Evolutionary conservation across 2,329 filamentous ascomycete species (phyloP).

Genomic region (Neofusicoccum kwambonambiense): DNA sequence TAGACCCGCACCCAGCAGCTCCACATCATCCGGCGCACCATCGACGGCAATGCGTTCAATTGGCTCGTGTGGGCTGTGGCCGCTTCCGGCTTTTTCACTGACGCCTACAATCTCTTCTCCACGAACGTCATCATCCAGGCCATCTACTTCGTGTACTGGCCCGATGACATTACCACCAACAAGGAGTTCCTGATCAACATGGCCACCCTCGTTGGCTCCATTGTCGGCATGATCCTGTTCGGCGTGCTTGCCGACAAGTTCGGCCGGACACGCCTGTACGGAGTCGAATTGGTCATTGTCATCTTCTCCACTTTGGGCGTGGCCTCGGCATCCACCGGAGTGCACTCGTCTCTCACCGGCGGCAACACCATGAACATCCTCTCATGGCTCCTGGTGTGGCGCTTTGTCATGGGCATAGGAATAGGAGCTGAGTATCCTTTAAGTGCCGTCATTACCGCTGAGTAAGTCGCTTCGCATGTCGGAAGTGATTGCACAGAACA

Average conservation of each 20-base stretch:
- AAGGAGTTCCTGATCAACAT: constrained; percentile 36
- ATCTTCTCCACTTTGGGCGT: constrained; percentile 41
- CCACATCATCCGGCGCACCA: constrained; percentile 9
- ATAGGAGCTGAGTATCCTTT: constrained; percentile 41
- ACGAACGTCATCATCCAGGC: constrained; percentile 42
- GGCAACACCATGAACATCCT: constrained; percentile 38
- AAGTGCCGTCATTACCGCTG: constrained; percentile 39
- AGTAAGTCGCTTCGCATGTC: constrained; percentile 20
- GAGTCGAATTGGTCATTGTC: constrained; percentile 41
- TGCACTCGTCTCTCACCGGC: constrained; percentile 38
- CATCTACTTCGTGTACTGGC: constrained; percentile 41
- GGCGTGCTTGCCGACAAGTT: constrained; percentile 39
- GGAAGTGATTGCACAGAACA: too few species aligned
- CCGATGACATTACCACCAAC: constrained; percentile 24
- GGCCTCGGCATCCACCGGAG: constrained; percentile 38
- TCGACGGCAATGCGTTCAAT: constrained; percentile 5
- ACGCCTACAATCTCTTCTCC: constrained; percentile 41
- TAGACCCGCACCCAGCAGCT: constrained; percentile 7
- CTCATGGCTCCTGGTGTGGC: constrained; percentile 42
- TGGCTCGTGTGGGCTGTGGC: constrained; percentile 12
- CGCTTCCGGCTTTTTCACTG: constrained; percentile 28
- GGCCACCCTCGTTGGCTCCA: constrained; percentile 40
- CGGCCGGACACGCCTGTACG: constrained; percentile 42
- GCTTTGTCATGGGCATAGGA: constrained; percentile 41
- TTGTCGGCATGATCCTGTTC: constrained; percentile 39